Conservation (phyloP, 2,329 filamentous ascomycete genomes). For the Gliomastix tumulicola region DNA sequence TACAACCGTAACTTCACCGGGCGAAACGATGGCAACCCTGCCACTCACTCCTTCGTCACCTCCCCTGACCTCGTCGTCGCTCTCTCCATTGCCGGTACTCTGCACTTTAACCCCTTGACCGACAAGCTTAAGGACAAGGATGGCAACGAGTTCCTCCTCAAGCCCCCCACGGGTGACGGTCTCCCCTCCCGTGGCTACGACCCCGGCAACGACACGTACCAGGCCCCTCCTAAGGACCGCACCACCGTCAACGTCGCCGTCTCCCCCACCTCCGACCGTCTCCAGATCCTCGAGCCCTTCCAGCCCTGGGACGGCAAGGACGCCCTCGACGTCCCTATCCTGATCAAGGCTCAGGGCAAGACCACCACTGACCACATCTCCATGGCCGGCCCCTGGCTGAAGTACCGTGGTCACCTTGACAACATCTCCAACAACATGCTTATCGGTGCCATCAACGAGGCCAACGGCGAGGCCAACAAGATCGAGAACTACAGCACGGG, state of each 20-base stretch:
- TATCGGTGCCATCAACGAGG: conserved; percentile 93
- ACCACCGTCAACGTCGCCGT: conserved; percentile 69
- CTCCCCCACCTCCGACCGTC: conserved; percentile 83
- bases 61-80: conserved; percentile 87
- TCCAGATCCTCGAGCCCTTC: conserved; percentile 88
- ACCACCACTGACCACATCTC: conserved; percentile 97
- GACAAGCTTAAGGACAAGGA: conserved; percentile 91
- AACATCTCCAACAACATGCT: conserved; percentile 99
- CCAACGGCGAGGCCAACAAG: conserved; percentile 97
- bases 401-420: conserved; percentile 97
- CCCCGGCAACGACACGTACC: conserved; percentile 88
- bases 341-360: conserved; percentile 96
- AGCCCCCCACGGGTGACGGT: conserved; percentile 71
- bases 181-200: conserved; percentile 82
- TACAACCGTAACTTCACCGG: conserved; percentile 99
- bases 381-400: conserved; percentile 94
- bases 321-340: conserved; percentile 72
- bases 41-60: conserved; percentile 88
- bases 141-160: conserved; percentile 90
- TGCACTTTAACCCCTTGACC: conserved; percentile 92
- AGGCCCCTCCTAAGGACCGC: conserved; percentile 83
- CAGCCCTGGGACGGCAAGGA: conserved; percentile 88
- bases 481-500: conserved; percentile 84
- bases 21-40: conserved; percentile 92
- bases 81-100: conserved; percentile 72